Evolutionary conservation across 2,329 filamentous ascomycete genomes (phyloP), one percentile per base, ranked within the genome.

Genomic region (Hortaea sp.): DNA sequence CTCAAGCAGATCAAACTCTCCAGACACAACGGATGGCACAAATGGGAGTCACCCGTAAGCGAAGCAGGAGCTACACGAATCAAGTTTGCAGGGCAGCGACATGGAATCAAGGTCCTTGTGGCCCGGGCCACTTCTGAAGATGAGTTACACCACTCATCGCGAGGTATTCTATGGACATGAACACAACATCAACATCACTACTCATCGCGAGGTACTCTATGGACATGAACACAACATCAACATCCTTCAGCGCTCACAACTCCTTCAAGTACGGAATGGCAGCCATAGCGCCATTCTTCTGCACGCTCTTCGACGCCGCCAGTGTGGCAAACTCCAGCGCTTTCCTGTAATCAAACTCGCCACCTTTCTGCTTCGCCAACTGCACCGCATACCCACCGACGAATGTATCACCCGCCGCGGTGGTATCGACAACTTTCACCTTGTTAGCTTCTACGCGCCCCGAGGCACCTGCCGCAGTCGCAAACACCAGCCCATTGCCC

Each of bases 341-440:
- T 1, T 72, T 69, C 48, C 76, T 76, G 39, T 84, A 66, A 29
- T 71, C 66, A 41, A 72, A 71, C 5, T 61, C 61, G 12, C 69
- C 62, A 9, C 69, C 63, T 28, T 65, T 66, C 49, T 66, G 63
- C 49, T 69, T 73, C 35, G 86, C 85, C 29, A 84, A 76, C 47
- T 81, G 78, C 28, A 92, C 78, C 2, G 87, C 85, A 63, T 95
- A 94, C 20, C 80, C 84, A 1, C 92, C 90, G 5, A 94, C 86
- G 68, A 95, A 95, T 0, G 90, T 95, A 64, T 97, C 90, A 0
- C 90, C 90, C 5, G 92, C 92, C 1, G 85, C 90, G 6, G 90
- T 97, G 1, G 90, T 97, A 64, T 97, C 90, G 4, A 95, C 79
- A 1, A 97, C 90, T 47, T 76, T 68, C 12, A 87, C 83, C 65